phyloP scores from a whole-genome alignment of 768 basidiomycete genomes.

The Boletus subcaerulescens region DNA sequence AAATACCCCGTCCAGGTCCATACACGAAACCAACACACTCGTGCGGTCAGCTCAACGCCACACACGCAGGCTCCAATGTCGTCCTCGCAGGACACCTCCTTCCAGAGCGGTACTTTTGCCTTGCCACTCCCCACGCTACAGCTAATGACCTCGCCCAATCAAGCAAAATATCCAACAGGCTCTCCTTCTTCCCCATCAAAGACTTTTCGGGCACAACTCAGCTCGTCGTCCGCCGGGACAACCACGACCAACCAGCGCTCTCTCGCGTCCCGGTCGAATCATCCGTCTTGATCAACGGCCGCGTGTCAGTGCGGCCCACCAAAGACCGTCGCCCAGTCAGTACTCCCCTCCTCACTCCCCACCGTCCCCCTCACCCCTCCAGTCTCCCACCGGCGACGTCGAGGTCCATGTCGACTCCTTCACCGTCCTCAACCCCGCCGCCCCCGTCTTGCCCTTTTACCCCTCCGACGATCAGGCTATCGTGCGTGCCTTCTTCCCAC shows the following conservation, averaged over 20 bases:
- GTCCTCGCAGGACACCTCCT: conserved; percentile 82
- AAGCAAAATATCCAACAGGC: conserved; percentile 63
- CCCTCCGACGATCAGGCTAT: conserved; percentile 74
- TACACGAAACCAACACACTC: conserved; percentile 61
- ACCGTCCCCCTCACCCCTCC: conserved; percentile 9
- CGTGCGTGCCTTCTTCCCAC: conserved; percentile 43
- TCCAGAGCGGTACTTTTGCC: conserved; percentile 60
- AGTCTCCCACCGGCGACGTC: conserved; percentile 70
- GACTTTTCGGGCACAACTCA: conserved; percentile 78
- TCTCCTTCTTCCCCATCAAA: conserved; percentile 86
- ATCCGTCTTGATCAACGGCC: conserved; percentile 70
- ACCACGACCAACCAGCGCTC: conserved; percentile 35
- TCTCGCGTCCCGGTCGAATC: conserved; percentile 73
- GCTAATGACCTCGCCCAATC: conserved; percentile 34
- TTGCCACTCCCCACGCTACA: conserved; percentile 24
- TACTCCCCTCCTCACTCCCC: conserved; percentile 10
- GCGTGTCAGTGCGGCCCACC: conserved; percentile 60
- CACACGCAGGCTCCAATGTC: conserved; percentile 55
- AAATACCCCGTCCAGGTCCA: conserved; percentile 43
- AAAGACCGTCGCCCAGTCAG: conserved; percentile 61
- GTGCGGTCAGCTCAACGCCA: conserved; percentile 54
- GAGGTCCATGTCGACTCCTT: conserved; percentile 74
- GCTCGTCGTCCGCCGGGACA: conserved; percentile 60
- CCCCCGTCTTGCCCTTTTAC: conserved; percentile 71
- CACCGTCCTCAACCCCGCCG: conserved; percentile 78